Base-by-base conservation (phyloP, 139 green algal species). In the Chlorella sorokiniana region DNA sequence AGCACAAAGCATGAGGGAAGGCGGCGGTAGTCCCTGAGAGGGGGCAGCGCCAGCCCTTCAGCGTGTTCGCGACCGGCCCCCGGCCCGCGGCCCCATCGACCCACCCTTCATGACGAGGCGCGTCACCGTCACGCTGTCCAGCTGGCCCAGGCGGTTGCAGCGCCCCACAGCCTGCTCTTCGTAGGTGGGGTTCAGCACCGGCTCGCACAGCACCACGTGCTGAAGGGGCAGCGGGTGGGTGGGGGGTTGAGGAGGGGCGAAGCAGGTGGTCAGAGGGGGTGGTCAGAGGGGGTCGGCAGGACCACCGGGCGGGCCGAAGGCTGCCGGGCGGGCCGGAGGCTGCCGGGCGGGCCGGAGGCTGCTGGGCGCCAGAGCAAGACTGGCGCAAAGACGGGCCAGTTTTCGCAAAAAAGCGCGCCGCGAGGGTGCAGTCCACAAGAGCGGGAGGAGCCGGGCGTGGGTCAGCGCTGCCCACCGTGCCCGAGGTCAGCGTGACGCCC, bases 131-230 rank as follows among this genome's bases (percentile, higher is more conserved):
- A 86, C 74, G 8, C 37, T 33, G 35, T 74, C 22, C 23, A 20
- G 40, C 79, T 86, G 82, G 23, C 82, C 82, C 38, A 86, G 52
- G 31, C 82, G 61, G 45, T 54, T 45, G 56, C 38, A 76, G 16
- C 75, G 74, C 63, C 82, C 82, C 18, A 86, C 69, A 20, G 82
- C 82, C 67, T 79, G 76, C 76, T 74, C 44, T 63, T 86, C 75
- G 33, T 83, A 68, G 0, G 64, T 65, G 18, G 75, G 73, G 63
- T 86, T 86, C 16, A 86, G 51, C 38, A 82, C 22, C 48, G 82
- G 82, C 63, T 83, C 82, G 18, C 51, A 75, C 33, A 68, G 72
- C 25, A 82, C 10, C 33, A 83, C n/a, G n/a, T n/a, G n/a, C n/a
- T n/a, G n/a, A n/a, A n/a, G n/a, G n/a, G n/a, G n/a, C n/a, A n/a